Evolutionary conservation across 2,329 filamentous ascomycete genomes (phyloP).

Genomic region (Ophiostoma sp.): DNA sequence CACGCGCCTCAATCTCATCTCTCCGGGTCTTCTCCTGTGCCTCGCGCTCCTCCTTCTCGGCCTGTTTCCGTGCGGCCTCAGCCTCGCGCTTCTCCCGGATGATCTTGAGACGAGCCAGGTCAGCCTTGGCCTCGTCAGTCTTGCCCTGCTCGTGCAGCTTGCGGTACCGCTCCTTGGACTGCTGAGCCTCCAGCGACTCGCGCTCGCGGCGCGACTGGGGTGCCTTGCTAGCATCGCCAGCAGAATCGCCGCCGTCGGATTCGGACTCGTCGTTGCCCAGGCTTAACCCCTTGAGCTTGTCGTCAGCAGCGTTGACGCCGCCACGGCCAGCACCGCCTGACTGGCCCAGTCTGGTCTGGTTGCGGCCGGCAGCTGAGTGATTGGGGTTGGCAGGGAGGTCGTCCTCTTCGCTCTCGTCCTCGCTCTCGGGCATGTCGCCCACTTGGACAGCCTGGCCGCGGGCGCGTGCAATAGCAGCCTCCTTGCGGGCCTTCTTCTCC

Average conservation of each 20-base stretch:
- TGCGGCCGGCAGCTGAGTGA: slow-evolving; percentile 70
- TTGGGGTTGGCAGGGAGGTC: slow-evolving; percentile 84
- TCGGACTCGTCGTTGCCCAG: slow-evolving; percentile 33
- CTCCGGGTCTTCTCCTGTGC: slow-evolving; percentile 46
- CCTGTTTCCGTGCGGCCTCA: slow-evolving; percentile 75
- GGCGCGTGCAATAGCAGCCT: slow-evolving; percentile 55
- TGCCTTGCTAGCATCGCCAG: background rate
- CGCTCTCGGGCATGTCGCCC: slow-evolving; percentile 77
- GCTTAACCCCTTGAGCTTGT: slow-evolving; percentile 42
- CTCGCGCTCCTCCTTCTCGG: slow-evolving; percentile 54
- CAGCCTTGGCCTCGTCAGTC: slow-evolving; percentile 89
- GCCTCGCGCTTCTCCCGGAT: slow-evolving; percentile 83
- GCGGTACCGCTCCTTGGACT: slow-evolving; percentile 84
- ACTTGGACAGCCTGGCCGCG: slow-evolving; percentile 67
- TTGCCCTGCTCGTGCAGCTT: slow-evolving; percentile 92
- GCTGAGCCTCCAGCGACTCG: slow-evolving; percentile 77
- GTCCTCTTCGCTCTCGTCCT: slow-evolving; percentile 48
- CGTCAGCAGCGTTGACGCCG: slow-evolving; percentile 40
- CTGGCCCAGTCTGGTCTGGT: slow-evolving; percentile 46
- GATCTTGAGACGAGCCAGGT: slow-evolving; percentile 74
- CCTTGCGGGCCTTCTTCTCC: slow-evolving; percentile 73
- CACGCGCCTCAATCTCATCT: slow-evolving; percentile 49
- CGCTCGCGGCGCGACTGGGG: slow-evolving; percentile 49
- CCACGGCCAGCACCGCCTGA: slow-evolving; percentile 34
- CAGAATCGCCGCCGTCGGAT: background rate